A percentile compares a stretch with the other conserved stretches of the same genome.
Evolutionary conservation across 2,329 filamentous ascomycete species (phyloP).

Genomic region (Ceratocystis cacaofunesta): DNA sequence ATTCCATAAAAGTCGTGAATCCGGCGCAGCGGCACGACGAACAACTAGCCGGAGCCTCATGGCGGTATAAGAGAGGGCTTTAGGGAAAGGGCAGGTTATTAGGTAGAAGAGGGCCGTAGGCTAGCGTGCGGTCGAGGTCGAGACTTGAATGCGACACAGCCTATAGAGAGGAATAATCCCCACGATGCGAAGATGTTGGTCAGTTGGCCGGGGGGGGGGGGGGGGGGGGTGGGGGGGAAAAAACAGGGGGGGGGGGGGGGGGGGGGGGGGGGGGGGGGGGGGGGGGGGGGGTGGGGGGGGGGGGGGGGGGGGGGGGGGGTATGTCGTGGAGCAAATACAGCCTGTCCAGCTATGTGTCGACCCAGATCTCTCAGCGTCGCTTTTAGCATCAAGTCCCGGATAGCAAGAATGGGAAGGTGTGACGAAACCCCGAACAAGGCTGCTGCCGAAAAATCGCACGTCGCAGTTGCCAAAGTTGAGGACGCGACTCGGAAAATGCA

Average conservation of each 20-base stretch:
- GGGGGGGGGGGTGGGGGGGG: too few relatives aligned
- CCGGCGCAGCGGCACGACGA: conserved; percentile 57
- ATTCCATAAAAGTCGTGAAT: conserved; percentile 57
- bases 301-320: too few relatives aligned
- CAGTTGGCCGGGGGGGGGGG: too few relatives aligned
- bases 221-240: too few relatives aligned
- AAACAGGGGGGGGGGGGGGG: too few relatives aligned
- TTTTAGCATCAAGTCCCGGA: neutral
- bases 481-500: neutral
- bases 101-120: neutral
- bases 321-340: too few relatives aligned
- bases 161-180: conserved; percentile 4
- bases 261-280: too few relatives aligned
- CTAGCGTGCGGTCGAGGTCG: neutral
- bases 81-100: neutral
- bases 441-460: neutral
- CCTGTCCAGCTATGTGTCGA: neutral
- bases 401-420: neutral
- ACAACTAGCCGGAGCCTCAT: conserved; percentile 62
- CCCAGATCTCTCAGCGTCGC: neutral
- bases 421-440: neutral
- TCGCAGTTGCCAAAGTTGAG: neutral
- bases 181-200: neutral
- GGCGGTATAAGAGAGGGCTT: neutral
- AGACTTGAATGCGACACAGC: neutral